Evolutionary conservation across 2,329 filamentous ascomycete species (phyloP).

Genomic region (Periglandula ipomoeae): DNA sequence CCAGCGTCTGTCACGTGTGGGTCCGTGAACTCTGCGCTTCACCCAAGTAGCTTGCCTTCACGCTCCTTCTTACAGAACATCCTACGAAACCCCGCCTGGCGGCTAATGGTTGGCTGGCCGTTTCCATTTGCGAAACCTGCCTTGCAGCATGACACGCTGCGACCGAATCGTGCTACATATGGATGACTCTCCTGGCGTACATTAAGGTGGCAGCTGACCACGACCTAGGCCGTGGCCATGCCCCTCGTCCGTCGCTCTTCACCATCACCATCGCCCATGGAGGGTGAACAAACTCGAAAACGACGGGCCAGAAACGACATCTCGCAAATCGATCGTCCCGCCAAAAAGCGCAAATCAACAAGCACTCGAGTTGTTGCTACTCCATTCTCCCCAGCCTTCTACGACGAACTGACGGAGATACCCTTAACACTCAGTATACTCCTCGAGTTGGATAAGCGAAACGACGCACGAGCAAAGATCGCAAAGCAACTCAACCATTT

Average conservation of each 20-base stretch:
- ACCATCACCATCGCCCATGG: neutral
- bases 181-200: neutral
- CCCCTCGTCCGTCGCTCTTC: neutral
- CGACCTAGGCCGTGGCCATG: neutral
- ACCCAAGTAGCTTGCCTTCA: neutral
- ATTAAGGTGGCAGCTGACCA: neutral
- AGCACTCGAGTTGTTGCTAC: neutral
- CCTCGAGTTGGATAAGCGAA: conserved; percentile 18
- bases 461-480: conserved; percentile 3
- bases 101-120: neutral
- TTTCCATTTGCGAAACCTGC: neutral
- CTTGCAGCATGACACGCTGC: neutral
- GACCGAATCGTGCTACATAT: neutral
- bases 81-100: neutral
- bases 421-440: conserved; percentile 18
- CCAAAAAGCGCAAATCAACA: neutral
- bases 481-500: neutral
- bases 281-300: conserved; percentile 2
- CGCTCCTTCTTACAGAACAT: neutral
- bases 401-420: conserved; percentile 18
- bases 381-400: conserved; percentile 18
- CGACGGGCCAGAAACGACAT: neutral
- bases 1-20: no score
- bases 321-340: conserved; percentile 1
- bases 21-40: neutral